phyloP scores from a whole-genome alignment of 1,284 basidiomycete species.

The Cutaneotrichosporon sp. region DNA sequence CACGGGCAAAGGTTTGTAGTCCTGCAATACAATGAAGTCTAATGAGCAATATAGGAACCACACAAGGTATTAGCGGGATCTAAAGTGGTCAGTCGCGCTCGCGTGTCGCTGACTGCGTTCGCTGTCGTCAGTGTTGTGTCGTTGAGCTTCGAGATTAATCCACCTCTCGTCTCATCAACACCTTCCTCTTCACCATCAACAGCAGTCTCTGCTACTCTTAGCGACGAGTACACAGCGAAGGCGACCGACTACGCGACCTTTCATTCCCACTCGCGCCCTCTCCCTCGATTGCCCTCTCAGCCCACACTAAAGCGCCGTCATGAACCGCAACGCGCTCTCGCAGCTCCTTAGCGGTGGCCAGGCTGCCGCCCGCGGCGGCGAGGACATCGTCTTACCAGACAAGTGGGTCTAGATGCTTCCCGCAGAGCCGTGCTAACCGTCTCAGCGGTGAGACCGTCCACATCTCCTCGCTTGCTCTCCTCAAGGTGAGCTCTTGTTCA shows the following conservation, averaged over 20 bases:
- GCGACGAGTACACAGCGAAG: not conserved
- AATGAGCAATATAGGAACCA: not conserved
- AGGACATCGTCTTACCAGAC: conserved; percentile 50
- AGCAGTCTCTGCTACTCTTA: not conserved
- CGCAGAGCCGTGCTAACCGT: conserved; percentile 4
- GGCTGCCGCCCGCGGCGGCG: conserved; percentile 24
- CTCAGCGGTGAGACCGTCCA: conserved; percentile 83
- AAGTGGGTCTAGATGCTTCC: conserved; percentile 42
- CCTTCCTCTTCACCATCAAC: not conserved
- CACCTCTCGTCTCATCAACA: conserved; percentile 3
- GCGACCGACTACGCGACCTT: too few relatives aligned
- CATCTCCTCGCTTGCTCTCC: conserved; percentile 87
- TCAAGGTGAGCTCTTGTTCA: conserved; percentile 83
- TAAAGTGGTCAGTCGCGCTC: not conserved
- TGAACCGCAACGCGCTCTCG: conserved; percentile 16
- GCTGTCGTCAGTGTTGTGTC: conserved; percentile 15
- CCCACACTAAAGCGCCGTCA: not conserved
- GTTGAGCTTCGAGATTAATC: conserved; percentile 9
- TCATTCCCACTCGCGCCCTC: not conserved
- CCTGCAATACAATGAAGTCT: not conserved
- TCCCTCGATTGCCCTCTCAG: not conserved
- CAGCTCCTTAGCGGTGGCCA: conserved; percentile 13
- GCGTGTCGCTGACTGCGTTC: conserved; percentile 3
- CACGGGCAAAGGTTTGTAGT: not conserved
- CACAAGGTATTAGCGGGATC: not conserved